Percentiles rank a stretch among this genome's conserved stretches.
phyloP scores from a whole-genome alignment of 75 land plant species.

The Picea glauca region DNA sequence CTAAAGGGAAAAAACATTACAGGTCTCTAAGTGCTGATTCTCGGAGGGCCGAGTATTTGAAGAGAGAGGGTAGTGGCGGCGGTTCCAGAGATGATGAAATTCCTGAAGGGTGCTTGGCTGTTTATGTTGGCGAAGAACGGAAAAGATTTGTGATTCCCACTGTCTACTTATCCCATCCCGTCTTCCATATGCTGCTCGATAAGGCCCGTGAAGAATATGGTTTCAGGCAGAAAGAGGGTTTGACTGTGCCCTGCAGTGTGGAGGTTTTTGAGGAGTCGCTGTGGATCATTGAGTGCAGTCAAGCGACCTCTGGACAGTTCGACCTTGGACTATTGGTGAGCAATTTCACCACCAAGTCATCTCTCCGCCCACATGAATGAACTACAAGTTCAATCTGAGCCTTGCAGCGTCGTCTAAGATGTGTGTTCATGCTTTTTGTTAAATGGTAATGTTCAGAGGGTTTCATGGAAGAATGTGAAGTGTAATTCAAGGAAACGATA shows the following conservation, averaged over 20 bases:
- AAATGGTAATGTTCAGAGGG: too few species aligned
- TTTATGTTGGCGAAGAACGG: conserved; percentile 51
- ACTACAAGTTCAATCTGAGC: background rate
- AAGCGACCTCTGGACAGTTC: conserved; percentile 7
- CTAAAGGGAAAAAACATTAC: background rate
- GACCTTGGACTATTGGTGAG: background rate
- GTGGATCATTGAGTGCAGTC: conserved; percentile 17
- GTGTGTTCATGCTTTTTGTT: too few species aligned
- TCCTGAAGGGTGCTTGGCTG: conserved; percentile 44
- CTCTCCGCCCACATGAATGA: background rate
- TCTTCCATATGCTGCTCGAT: conserved; percentile 45
- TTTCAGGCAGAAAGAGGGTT: conserved; percentile 39
- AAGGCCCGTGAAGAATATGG: conserved; percentile 56
- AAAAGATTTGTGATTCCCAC: conserved; percentile 41
- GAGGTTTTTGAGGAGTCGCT: conserved; percentile 22
- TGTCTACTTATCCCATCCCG: conserved; percentile 33
- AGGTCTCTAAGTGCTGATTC: background rate
- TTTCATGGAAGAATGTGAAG: too few species aligned
- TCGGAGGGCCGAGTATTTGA: background rate
- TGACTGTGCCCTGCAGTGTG: conserved; percentile 56
- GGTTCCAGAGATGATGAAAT: background rate
- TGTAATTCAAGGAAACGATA: too few species aligned
- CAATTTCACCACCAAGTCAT: background rate
- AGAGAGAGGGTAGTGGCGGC: background rate
- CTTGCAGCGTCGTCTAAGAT: too few species aligned